Percentiles rank a stretch among this genome's conserved stretches.
These are phyloP conservation scores for Straminergon stramineum DNA, from an alignment of 225 moss, liverwort and hornwort species.

Conservation along the genomic window DNA sequence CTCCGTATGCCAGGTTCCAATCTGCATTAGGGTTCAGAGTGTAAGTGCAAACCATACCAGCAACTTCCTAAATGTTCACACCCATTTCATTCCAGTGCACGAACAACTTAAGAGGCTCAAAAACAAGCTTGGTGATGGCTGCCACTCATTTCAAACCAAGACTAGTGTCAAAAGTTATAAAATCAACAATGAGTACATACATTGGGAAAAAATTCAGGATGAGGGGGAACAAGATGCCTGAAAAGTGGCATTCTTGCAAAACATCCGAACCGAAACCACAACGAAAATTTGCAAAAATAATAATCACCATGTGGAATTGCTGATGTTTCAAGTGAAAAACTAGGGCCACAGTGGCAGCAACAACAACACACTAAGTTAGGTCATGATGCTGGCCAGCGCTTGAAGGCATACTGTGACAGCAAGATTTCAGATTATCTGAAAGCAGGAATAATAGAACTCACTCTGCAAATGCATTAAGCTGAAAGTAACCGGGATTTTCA, in stretches of 20 bases:
- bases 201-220: neutral
- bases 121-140: conserved; percentile 30
- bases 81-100: neutral
- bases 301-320: neutral
- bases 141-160: conserved; percentile 2
- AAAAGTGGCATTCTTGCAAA: neutral
- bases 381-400: neutral
- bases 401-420: neutral
- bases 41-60: neutral
- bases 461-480: neutral
- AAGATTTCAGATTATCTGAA: neutral
- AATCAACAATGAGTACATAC: neutral
- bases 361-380: neutral
- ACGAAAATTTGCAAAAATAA: neutral
- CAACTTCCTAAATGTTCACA: neutral
- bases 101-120: neutral
- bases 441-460: neutral
- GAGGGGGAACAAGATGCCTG: neutral
- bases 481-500: neutral
- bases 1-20: no score
- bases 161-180: neutral
- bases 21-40: no score
- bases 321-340: neutral
- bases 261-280: neutral
- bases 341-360: neutral